Evolutionary conservation across 768 basidiomycete species (phyloP), one percentile per base, ranked within the genome.

Genomic region (Trametopsis cervina): DNA sequence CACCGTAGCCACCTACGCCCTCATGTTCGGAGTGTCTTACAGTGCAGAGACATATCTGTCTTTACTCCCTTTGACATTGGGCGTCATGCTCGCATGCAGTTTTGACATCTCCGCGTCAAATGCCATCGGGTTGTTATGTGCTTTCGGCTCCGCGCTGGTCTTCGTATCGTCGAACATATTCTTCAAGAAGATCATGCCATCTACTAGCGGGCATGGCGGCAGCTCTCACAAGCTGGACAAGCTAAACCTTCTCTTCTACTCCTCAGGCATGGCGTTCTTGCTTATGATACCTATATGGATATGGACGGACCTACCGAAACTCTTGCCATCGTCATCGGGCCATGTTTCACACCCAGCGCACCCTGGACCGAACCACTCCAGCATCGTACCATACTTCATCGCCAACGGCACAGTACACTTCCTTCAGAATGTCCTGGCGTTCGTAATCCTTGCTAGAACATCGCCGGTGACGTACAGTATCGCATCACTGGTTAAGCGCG

Each of bases 381-480:
- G 27, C 59, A 74, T 97, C 40, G 50, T 72, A 4, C 85, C 85
- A 65, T 86, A 94, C 69, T 85, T 96, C 61, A 77, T 92, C 66
- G 75, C 92, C 68, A 99, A 99, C 65, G 95, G 94, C 39, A 85
- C 89, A 1, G 93, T 92, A 11, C 93, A 99, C 68, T 99, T 96
- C 59, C 84, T 83, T 1, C 96, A 99, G 67, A 98, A 93, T 73
- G 85, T 98, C 61, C 89, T 98, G 58, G 96, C 96, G 24, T 99
- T 99, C 70, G 77, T 94, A 63, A 90, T 99, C 60, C 81, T 99
- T 41, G 83, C 95, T 1, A 90, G 89, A 23, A 95, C 92, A 2
- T 97, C 95, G 10, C 95, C 96, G 17, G 96, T 99, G 56, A 98
- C 96, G 0, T 99, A 99, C 68, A 95, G 91, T 44, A 98, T 99